Percentiles rank a stretch among this genome's conserved stretches.
Evolutionary conservation across 768 basidiomycete species (phyloP).

Genomic region (Boletales sp.): DNA sequence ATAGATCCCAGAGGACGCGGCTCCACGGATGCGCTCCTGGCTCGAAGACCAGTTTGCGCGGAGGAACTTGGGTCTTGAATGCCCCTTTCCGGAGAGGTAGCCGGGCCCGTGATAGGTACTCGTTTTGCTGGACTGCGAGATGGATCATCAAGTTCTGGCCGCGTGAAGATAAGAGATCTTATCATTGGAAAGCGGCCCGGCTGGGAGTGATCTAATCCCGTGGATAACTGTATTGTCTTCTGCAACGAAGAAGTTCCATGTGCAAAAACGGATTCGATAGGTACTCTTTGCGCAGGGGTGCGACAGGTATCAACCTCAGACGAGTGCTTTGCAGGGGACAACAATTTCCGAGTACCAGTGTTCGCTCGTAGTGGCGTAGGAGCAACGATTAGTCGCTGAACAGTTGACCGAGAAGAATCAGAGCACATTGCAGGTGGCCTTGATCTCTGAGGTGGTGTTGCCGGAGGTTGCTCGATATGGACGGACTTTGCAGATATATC

Average conservation of each 20-base stretch:
- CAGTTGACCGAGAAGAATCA: conserved; percentile 14
- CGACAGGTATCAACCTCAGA: conserved; percentile 37
- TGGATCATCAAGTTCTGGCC: conserved; percentile 36
- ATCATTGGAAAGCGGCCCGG: conserved; percentile 11
- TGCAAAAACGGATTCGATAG: conserved; percentile 48
- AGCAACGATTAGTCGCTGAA: conserved; percentile 27
- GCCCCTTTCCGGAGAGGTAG: conserved; percentile 24
- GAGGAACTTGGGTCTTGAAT: conserved; percentile 12
- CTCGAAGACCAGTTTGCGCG: conserved; percentile 15
- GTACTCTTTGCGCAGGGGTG: conserved; percentile 65
- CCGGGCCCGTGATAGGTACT: conserved; percentile 26
- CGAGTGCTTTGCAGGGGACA: conserved; percentile 35
- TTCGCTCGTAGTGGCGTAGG: conserved; percentile 27
- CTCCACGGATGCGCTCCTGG: conserved; percentile 36
- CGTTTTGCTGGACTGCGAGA: conserved; percentile 35
- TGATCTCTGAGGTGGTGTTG: conserved; percentile 18
- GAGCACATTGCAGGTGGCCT: conserved; percentile 9
- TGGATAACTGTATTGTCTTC: conserved; percentile 38
- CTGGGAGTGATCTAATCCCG: conserved; percentile 18
- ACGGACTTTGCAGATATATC: conserved; percentile 15
- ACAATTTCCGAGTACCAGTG: conserved; percentile 2
- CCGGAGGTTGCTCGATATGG: conserved; percentile 18
- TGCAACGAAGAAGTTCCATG: conserved; percentile 49
- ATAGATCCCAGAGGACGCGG: conserved; percentile 19
- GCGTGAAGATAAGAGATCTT: conserved; percentile 38